Evolutionary conservation across 345 rosid genomes (phyloP).

Genomic region (Gossypioides kirkii): DNA sequence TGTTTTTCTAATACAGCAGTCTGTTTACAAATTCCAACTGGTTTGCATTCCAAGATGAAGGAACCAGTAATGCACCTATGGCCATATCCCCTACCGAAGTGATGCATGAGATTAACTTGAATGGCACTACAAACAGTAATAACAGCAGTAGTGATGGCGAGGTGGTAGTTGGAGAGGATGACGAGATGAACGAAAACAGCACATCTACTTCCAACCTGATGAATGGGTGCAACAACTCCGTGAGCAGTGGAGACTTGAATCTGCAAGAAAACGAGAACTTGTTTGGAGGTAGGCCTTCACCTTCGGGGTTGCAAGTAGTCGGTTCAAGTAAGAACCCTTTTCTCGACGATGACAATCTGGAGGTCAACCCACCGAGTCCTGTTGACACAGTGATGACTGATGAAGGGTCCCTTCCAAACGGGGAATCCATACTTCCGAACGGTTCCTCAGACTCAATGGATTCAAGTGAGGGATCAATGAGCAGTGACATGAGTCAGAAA

Average conservation of each 20-base stretch:
- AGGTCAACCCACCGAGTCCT: constrained; percentile 28
- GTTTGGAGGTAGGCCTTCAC: constrained; percentile 49
- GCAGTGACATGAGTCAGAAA: constrained; percentile 33
- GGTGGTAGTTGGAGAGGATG: constrained; percentile 78
- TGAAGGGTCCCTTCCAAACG: constrained; percentile 31
- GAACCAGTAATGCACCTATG: constrained; percentile 44
- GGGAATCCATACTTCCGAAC: constrained; percentile 45
- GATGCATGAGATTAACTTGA: constrained; percentile 79
- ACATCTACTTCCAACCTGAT: constrained; percentile 45
- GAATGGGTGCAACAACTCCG: constrained; percentile 28
- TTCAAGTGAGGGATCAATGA: constrained; percentile 35
- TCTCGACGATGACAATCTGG: constrained; percentile 42
- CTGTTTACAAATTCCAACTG: constrained; percentile 92
- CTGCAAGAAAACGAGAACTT: constrained; percentile 50
- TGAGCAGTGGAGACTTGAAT: constrained; percentile 18
- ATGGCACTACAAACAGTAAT: constrained; percentile 51
- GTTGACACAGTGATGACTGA: constrained; percentile 30
- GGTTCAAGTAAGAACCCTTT: constrained; percentile 65
- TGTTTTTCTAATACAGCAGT: constrained; percentile 39
- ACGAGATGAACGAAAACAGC: constrained; percentile 49
- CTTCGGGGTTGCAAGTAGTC: constrained; percentile 51
- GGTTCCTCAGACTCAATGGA: constrained; percentile 43
- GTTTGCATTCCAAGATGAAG: constrained; percentile 93
- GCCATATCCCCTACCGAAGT: constrained; percentile 50
- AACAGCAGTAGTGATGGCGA: constrained; percentile 88